Evolutionary conservation across 169 alveolate genomes (phyloP).

Genomic region (Plasmodium vivax): DNA sequence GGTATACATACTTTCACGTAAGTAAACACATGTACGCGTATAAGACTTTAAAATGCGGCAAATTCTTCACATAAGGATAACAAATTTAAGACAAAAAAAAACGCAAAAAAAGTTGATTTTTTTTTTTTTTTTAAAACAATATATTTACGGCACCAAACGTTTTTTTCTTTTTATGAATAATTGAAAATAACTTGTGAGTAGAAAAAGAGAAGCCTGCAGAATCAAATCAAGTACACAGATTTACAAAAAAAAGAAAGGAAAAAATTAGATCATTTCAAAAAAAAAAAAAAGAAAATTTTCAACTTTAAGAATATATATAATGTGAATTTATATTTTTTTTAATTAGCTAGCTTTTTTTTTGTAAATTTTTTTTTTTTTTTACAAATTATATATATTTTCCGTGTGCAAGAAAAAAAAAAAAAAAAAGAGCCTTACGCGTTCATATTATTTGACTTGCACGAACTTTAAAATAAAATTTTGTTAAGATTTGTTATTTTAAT

Average conservation of each 20-base stretch:
- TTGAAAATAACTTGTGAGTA: neutral
- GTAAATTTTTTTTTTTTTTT: neutral
- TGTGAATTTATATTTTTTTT: neutral
- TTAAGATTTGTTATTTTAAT: neutral
- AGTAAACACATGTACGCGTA: neutral
- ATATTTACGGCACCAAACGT: constrained; percentile 6
- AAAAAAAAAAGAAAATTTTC: neutral
- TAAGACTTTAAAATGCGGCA: constrained; percentile 7
- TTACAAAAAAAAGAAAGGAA: constrained; percentile 3
- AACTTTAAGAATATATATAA: neutral
- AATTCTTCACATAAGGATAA: neutral
- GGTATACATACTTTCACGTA: neutral
- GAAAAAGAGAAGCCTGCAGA: constrained; percentile 4
- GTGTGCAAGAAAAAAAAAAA: constrained; percentile 46
- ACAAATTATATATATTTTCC: neutral
- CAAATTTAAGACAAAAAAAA: constrained; percentile 37
- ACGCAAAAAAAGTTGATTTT: neutral
- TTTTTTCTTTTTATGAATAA: neutral
- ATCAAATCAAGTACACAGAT: constrained; percentile 8
- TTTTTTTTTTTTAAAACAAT: constrained; percentile 10
- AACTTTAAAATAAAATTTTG: neutral
- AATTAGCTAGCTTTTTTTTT: neutral
- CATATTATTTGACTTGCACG: neutral
- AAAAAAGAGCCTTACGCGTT: constrained; percentile 11
- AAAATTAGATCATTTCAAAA: constrained; percentile 3